These are phyloP conservation scores for Waitea zeae DNA, from an alignment of 1,284 basidiomycete genomes.

Conservation along the genomic window DNA sequence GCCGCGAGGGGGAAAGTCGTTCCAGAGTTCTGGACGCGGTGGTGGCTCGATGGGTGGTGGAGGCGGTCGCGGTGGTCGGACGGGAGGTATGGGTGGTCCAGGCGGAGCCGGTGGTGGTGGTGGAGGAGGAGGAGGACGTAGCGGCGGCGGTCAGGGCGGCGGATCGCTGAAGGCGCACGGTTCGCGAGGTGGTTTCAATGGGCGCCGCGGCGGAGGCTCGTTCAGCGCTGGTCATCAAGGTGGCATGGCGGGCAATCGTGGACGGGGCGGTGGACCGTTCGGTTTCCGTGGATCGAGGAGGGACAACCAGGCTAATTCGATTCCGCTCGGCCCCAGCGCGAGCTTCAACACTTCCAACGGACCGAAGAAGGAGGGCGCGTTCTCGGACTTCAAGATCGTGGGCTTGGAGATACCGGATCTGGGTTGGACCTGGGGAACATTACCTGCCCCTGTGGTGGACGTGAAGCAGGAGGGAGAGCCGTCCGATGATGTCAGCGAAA, in stretches of 20 bases:
- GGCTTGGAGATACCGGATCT: constrained; percentile 68
- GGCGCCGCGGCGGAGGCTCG: constrained; percentile 43
- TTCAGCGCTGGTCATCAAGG: constrained; percentile 24
- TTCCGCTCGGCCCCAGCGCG: not conserved
- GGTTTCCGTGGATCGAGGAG: constrained; percentile 10
- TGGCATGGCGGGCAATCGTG: too few relatives aligned
- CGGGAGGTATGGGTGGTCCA: constrained; percentile 6
- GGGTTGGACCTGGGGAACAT: constrained; percentile 54
- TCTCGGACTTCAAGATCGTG: constrained; percentile 93
- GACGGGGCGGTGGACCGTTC: constrained; percentile 4
- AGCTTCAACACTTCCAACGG: not conserved
- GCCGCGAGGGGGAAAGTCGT: constrained; percentile 20
- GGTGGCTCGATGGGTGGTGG: constrained; percentile 12
- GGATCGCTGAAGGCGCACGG: too few relatives aligned
- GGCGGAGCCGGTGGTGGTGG: constrained; percentile 9
- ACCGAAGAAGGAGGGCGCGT: constrained; percentile 64
- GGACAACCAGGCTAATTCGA: not conserved
- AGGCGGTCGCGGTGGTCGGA: constrained; percentile 12
- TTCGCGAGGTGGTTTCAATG: constrained; percentile 42
- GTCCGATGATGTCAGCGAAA: constrained; percentile 1
- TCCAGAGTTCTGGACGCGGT: constrained; percentile 11
- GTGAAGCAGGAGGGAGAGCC: constrained; percentile 12
- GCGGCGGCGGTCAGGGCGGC: constrained; percentile 8
- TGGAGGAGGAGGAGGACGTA: constrained; percentile 5
- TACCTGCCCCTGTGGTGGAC: constrained; percentile 17